Base-by-base conservation (phyloP, 2,329 filamentous ascomycete species). In the Ophiostoma perfectum region DNA sequence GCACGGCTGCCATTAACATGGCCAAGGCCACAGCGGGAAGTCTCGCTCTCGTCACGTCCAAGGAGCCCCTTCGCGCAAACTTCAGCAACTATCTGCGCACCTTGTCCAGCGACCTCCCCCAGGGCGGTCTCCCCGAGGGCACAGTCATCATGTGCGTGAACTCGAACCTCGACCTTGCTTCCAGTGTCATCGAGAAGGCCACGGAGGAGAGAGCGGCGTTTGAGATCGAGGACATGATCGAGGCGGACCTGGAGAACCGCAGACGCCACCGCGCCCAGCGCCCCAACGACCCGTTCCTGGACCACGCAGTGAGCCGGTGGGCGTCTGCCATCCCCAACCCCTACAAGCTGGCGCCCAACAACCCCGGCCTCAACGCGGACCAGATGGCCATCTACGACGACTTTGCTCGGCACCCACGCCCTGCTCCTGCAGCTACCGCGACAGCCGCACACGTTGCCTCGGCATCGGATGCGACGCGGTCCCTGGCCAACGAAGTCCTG, bases 91-190 rank as follows among this genome's bases (percentile, higher is more conserved):
- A 98, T 76, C 93, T 99, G 77, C 90, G 95, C 66, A 83, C 83
- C 65, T 78, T 88, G n/a, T 84, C 87, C 3, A 81, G 79, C 65
- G 87, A 89, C 49, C 84, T 96, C 49, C 88, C 92, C 67, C 90
- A 92, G 67, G 91, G 63, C 7, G 66, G 91, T 16, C 84, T 99
- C 71, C 92, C 95, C 0, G 95, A 99, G 79, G 95, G 95, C 6
- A 91, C 95, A 44, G 95, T 99, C 70, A 86, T 98, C 68, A 97
- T 99, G 92, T 98, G 96, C 78, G 94, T 99, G 70, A 99, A 98
- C 77, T 94, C 96, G 72, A 99, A 99, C 76, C 84, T 99, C 42
- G 95, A 99, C 73, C 85, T 93, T 55, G 94, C 96, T 64, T 98
- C 95, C 76, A 90, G 87, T 73, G 91, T 97, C 71, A 96, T 99